Base-by-base conservation (phyloP, 495 filamentous ascomycete genomes). In the Pseudevernia furfuracea region DNA sequence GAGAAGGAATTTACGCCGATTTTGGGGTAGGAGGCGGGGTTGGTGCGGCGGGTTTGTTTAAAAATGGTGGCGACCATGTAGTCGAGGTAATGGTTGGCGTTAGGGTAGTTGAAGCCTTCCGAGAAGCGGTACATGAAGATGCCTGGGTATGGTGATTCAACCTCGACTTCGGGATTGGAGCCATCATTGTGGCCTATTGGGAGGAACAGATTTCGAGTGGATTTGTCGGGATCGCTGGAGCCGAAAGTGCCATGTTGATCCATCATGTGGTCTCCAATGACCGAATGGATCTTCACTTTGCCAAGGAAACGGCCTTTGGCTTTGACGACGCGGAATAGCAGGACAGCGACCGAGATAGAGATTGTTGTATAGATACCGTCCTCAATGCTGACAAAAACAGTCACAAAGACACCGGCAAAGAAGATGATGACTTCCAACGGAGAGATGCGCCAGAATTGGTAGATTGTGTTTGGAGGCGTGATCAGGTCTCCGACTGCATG, bases 41-140 rank as follows among this genome's bases (percentile, higher is more conserved):
- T 90, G 1, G 91, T 96, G 23, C 87, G 85, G 17, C 91, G 87
- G 3, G 93, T 96, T 61, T 84, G 71, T 28, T 81, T 73, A 75
- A 93, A 90, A 65, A 98, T 90, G 67, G 82, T 82, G 17, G 76
- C 71, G 17, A 89, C 85, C 69, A 98, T 82, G 67, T 86, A 78
- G 71, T 97, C 92, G 38, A 96, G 84, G 73, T 96, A 95, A 75
- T 94, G 89, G 72, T 89, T 89, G 38, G 91, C 91, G 69, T 96
- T 98, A 65, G 92, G 90, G 70, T 97, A 98, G 78, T 94, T 92
- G 80, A 95, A 96, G 43, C 92, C 92, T 78, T 98, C 94, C 6
- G 91, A 87, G 77, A 98, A 97, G 48, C 94, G 85, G 77, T 96
- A 98, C 73, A 98, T 96, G 79, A 97, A 97, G 69, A 98, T 85